These are phyloP conservation scores for Tulasnella sp. DNA, from an alignment of 768 basidiomycete genomes.

Conservation along the genomic window DNA sequence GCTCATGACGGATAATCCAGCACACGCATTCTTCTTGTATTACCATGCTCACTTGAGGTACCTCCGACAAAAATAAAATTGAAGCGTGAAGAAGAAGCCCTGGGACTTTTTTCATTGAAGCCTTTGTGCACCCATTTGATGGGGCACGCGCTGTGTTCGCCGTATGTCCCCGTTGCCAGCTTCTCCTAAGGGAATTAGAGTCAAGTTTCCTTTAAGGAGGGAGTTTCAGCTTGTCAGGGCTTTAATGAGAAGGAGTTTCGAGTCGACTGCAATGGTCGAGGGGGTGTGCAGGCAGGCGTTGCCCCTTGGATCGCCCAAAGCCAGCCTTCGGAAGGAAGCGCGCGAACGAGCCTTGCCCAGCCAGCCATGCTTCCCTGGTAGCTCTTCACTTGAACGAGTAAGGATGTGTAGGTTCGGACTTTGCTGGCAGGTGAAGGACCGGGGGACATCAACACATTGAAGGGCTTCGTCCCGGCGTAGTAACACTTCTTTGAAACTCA, in stretches of 20 bases:
- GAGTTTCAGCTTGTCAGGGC: background rate
- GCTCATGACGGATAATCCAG: no score
- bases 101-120: background rate
- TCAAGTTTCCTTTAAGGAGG: background rate
- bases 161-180: background rate
- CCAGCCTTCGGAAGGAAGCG: background rate
- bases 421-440: background rate
- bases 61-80: no score
- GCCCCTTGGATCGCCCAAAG: background rate
- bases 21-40: no score
- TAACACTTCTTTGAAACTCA: no score
- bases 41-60: no score
- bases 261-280: background rate
- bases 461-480: background rate
- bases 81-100: no score
- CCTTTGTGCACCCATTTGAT: background rate
- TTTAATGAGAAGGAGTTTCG: background rate
- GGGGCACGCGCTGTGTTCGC: background rate
- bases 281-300: background rate
- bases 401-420: background rate
- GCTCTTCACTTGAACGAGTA: background rate
- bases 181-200: background rate
- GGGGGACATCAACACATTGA: background rate
- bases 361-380: background rate
- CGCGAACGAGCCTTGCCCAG: background rate